These are phyloP conservation scores for Chamaenerion angustifolium DNA, from an alignment of 345 rosid species.

Conservation along the genomic window DNA sequence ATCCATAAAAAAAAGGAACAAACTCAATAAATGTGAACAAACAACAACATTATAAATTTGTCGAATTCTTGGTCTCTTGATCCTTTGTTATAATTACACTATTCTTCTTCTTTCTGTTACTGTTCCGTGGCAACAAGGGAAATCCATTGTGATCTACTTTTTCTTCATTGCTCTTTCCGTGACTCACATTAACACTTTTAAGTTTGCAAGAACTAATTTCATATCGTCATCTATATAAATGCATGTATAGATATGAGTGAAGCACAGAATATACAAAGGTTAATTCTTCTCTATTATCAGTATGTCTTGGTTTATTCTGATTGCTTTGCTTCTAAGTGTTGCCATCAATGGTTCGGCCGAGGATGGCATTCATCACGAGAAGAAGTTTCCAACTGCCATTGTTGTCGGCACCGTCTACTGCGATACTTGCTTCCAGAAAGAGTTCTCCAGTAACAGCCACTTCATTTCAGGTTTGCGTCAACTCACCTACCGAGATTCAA, in stretches of 20 bases:
- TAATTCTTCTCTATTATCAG: not conserved
- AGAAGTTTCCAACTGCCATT: constrained; percentile 38
- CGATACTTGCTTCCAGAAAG: constrained; percentile 62
- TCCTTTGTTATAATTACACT: not conserved
- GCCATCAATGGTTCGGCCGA: constrained; percentile 12
- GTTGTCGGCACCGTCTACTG: constrained; percentile 87
- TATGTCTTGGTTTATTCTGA: constrained; percentile 21
- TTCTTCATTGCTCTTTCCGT: constrained; percentile 32
- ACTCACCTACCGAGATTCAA: too few species aligned
- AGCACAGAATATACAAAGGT: not conserved
- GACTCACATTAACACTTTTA: constrained; percentile 16
- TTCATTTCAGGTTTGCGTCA: constrained; percentile 80
- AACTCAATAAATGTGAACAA: constrained; percentile 11
- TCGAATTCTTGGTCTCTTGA: not conserved
- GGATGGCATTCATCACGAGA: constrained; percentile 8
- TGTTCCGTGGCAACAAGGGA: constrained; percentile 14
- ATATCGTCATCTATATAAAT: not conserved
- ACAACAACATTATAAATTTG: constrained; percentile 1
- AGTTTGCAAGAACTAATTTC: not conserved
- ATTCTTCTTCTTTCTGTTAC: constrained; percentile 10
- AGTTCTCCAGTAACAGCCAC: constrained; percentile 41
- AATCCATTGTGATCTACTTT: constrained; percentile 7
- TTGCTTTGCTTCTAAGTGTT: constrained; percentile 16
- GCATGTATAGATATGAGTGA: not conserved
- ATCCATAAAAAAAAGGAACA: constrained; percentile 13